Conservation (phyloP, 2,329 filamentous ascomycete genomes). For the Zasmidium citrigriseum region DNA sequence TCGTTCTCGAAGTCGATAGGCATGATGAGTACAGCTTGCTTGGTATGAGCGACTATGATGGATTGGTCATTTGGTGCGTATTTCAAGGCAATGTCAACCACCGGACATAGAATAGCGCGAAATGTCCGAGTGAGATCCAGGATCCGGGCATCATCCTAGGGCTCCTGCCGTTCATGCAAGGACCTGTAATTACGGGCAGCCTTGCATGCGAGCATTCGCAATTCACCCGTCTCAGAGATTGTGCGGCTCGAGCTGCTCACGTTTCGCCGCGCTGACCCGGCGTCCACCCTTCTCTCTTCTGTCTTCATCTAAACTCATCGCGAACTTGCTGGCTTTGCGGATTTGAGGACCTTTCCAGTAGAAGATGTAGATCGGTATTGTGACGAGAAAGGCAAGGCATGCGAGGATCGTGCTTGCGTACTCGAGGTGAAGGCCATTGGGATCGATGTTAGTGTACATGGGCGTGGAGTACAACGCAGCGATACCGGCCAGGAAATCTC, state of each 20-base stretch:
- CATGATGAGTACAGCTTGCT: not conserved
- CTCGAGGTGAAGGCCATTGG: conserved; percentile 26
- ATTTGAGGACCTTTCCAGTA: conserved; percentile 48
- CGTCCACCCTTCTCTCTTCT: conserved; percentile 26
- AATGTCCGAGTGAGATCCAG: not conserved
- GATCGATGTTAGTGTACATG: conserved; percentile 34
- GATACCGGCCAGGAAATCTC: conserved; percentile 72
- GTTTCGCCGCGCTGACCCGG: not conserved
- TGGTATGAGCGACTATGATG: not conserved
- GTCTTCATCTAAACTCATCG: conserved; percentile 41
- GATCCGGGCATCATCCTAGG: not conserved
- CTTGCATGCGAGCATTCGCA: not conserved
- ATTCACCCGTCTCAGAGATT: not conserved
- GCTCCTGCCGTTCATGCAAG: not conserved
- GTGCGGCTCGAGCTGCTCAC: not conserved
- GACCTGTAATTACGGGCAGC: not conserved
- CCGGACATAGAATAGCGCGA: not conserved
- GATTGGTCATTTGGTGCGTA: not conserved
- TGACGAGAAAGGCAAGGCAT: conserved; percentile 51
- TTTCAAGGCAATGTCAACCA: not conserved
- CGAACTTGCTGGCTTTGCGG: conserved; percentile 52
- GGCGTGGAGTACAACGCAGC: conserved; percentile 68
- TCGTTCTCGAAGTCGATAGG: conserved; percentile 23
- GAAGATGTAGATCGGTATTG: conserved; percentile 57
- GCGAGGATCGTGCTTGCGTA: conserved; percentile 55